These are phyloP conservation scores for Reutealis trisperma DNA, from an alignment of 345 rosid genomes.

Conservation along the genomic window DNA sequence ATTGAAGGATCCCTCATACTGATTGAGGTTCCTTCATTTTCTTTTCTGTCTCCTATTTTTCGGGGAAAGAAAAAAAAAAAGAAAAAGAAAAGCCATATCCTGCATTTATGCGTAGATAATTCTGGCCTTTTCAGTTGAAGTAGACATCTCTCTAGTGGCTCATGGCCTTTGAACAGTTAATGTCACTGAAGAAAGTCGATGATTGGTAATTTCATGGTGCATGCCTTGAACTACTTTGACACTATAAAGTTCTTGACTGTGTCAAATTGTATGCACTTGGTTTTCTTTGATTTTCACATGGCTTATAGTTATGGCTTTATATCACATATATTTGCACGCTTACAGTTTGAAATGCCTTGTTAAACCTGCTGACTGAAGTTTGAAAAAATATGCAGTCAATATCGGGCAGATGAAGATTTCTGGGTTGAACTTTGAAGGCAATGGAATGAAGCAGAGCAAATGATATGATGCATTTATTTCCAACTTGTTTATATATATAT, in stretches of 20 bases:
- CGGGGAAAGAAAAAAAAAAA: no score
- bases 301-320: not conserved
- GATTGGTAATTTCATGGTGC: not conserved
- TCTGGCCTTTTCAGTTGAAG: not conserved
- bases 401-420: constrained; percentile 75
- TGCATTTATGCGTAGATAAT: not conserved
- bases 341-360: constrained; percentile 12
- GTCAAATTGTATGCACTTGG: no score
- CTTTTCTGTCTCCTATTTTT: not conserved
- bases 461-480: constrained; percentile 5
- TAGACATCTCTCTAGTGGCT: no score
- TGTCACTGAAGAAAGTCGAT: no score
- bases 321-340: not conserved
- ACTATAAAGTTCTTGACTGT: no score
- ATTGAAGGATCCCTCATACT: not conserved
- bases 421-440: constrained; percentile 57
- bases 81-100: not conserved
- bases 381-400: constrained; percentile 55
- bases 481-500: not conserved
- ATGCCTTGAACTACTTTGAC: not conserved
- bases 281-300: no score
- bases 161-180: not conserved
- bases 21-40: not conserved
- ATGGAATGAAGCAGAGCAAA: constrained; percentile 18
- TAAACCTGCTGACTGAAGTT: not conserved